A percentile compares a stretch with the other conserved stretches of the same genome.
phyloP scores from a whole-genome alignment of 2,329 filamentous ascomycete genomes.

The Pseudofabraea citricarpa region DNA sequence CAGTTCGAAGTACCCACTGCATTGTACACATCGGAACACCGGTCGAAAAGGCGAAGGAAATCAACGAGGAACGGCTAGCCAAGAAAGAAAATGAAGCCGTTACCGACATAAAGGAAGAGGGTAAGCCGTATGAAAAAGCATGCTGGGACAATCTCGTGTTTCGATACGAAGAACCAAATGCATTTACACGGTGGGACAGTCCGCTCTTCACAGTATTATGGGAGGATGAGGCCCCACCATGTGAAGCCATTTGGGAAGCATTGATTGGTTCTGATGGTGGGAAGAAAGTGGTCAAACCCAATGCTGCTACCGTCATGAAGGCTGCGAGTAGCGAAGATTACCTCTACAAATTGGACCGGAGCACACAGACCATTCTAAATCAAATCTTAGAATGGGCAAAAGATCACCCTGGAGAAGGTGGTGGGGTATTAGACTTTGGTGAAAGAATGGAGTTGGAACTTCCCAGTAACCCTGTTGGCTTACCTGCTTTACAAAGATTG shows the following conservation, averaged over 20 bases:
- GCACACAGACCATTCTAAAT: too few relatives aligned
- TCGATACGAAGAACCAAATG: slow-evolving; percentile 80
- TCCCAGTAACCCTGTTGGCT: slow-evolving; percentile 58
- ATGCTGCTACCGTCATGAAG: slow-evolving; percentile 70
- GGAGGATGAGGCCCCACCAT: slow-evolving; percentile 66
- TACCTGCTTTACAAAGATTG: slow-evolving; percentile 74
- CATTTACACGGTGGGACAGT: slow-evolving; percentile 80
- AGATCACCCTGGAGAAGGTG: slow-evolving; percentile 56
- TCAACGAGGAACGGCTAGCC: slow-evolving; percentile 57
- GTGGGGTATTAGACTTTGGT: slow-evolving; percentile 44
- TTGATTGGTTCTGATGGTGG: slow-evolving; percentile 52
- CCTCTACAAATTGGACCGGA: slow-evolving; percentile 75
- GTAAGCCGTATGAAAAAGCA: slow-evolving; percentile 20
- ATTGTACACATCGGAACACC: slow-evolving; percentile 62
- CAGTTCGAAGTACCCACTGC: slow-evolving; percentile 68
- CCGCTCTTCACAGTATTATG: slow-evolving; percentile 76
- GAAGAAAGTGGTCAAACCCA: slow-evolving; percentile 63
- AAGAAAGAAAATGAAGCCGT: slow-evolving; percentile 28
- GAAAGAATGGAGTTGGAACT: slow-evolving; percentile 52
- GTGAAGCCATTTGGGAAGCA: slow-evolving; percentile 69
- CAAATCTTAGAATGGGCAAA: slow-evolving; percentile 66
- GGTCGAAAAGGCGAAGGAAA: slow-evolving; percentile 43
- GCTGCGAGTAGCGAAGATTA: slow-evolving; percentile 62
- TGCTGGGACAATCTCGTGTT: slow-evolving; percentile 42
- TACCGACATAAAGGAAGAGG: slow-evolving; percentile 23